Conservation (phyloP, 768 basidiomycete species). For the Trametes cingulata region DNA sequence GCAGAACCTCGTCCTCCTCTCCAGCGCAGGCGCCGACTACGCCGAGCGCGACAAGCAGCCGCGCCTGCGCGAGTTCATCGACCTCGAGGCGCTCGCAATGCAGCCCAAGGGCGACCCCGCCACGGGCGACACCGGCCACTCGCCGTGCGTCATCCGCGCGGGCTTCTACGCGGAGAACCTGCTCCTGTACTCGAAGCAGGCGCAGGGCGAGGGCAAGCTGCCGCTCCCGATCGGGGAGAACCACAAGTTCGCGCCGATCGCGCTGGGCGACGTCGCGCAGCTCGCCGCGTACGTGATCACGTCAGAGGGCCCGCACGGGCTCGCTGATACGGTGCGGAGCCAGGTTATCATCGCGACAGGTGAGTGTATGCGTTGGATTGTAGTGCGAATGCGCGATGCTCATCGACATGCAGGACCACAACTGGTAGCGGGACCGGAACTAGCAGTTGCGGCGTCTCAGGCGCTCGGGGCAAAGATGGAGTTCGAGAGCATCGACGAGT, state of each 20-base stretch:
- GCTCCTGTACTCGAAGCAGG: constrained; percentile 32
- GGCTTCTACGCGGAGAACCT: constrained; percentile 36
- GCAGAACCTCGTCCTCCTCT: constrained; percentile 29
- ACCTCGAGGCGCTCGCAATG: constrained; percentile 33
- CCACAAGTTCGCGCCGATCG: constrained; percentile 34
- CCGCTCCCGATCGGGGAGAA: constrained; percentile 30
- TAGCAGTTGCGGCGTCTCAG: constrained; percentile 29
- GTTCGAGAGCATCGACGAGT: constrained; percentile 30
- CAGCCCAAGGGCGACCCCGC: constrained; percentile 25
- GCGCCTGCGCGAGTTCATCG: constrained; percentile 34
- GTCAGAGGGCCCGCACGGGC: constrained; percentile 32
- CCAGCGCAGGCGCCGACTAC: constrained; percentile 30
- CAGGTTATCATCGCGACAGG: constrained; percentile 32
- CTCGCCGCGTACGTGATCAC: constrained; percentile 30
- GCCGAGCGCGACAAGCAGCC: constrained; percentile 35
- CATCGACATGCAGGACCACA: constrained; percentile 2
- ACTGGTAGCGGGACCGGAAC: constrained; percentile 27
- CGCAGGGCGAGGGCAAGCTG: constrained; percentile 28
- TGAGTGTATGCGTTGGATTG: constrained; percentile 1
- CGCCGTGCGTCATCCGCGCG: constrained; percentile 33
- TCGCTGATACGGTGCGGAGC: constrained; percentile 32
- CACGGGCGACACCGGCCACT: constrained; percentile 31
- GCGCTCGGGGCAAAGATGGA: constrained; percentile 28
- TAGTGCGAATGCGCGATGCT: background rate
- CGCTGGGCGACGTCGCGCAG: constrained; percentile 34